Conservation (phyloP, 2,329 filamentous ascomycete genomes). For the Paecilomyces sp. region DNA sequence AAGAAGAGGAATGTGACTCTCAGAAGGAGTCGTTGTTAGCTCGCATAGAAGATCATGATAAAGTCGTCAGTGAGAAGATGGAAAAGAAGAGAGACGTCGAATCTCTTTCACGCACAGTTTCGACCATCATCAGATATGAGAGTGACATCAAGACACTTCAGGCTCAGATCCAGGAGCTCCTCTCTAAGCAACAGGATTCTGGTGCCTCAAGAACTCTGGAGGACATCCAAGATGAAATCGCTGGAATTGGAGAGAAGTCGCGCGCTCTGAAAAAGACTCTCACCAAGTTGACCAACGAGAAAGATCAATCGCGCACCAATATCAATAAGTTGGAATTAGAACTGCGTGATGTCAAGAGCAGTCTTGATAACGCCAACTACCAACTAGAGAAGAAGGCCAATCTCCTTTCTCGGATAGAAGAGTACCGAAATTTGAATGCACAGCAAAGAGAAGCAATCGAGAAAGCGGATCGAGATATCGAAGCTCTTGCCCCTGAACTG, state of each 20-base stretch:
- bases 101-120: slow-evolving; percentile 66
- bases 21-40: slow-evolving; percentile 56
- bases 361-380: slow-evolving; percentile 61
- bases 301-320: slow-evolving; percentile 62
- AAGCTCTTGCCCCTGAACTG: slow-evolving; percentile 67
- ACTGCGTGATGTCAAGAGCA: slow-evolving; percentile 65
- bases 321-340: slow-evolving; percentile 69
- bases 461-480: slow-evolving; percentile 64
- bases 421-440: slow-evolving; percentile 60
- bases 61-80: slow-evolving; percentile 52
- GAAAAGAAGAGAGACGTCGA: slow-evolving; percentile 68
- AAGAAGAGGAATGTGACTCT: slow-evolving; percentile 54
- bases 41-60: slow-evolving; percentile 62
- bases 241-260: slow-evolving; percentile 59
- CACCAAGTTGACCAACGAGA: slow-evolving; percentile 59
- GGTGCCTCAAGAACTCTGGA: slow-evolving; percentile 64
- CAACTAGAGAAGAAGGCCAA: slow-evolving; percentile 75
- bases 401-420: slow-evolving; percentile 63
- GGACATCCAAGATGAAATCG: slow-evolving; percentile 74
- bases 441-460: slow-evolving; percentile 65
- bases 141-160: slow-evolving; percentile 66
- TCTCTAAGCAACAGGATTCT: slow-evolving; percentile 65
- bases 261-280: slow-evolving; percentile 58
- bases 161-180: slow-evolving; percentile 65
- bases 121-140: slow-evolving; percentile 64